These are phyloP conservation scores for Dissoconium aciculare DNA, from an alignment of 2,329 filamentous ascomycete species.

Conservation along the genomic window DNA sequence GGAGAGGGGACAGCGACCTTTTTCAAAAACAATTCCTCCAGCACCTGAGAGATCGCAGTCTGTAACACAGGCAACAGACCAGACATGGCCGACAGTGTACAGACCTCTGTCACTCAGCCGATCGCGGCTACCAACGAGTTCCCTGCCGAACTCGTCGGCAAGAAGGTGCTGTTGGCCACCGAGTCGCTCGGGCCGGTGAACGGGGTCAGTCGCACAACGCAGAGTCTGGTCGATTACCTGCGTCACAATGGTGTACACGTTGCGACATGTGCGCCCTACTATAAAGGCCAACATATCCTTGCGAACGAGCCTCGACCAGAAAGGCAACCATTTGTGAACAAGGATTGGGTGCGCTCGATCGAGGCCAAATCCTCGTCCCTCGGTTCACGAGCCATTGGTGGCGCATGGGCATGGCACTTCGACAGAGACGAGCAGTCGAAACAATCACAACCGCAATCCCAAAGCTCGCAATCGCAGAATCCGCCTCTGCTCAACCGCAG, in stretches of 20 bases:
- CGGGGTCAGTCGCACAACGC: constrained; percentile 55
- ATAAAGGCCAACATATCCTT: constrained; percentile 38
- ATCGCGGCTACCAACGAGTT: constrained; percentile 22
- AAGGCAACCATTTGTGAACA: constrained; percentile 20
- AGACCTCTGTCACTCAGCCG: no score
- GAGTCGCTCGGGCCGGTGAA: constrained; percentile 61
- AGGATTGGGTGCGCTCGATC: constrained; percentile 21
- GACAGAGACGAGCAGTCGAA: constrained; percentile 13
- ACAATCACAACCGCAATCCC: constrained; percentile 9
- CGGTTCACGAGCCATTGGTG: constrained; percentile 22
- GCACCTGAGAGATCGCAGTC: no score
- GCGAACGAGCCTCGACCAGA: constrained; percentile 10
- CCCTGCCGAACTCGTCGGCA: constrained; percentile 38
- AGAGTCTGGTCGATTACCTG: constrained; percentile 54
- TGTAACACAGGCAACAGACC: no score
- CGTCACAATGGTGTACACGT: constrained; percentile 49
- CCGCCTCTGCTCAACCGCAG: constrained; percentile 19
- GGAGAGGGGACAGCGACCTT: no score
- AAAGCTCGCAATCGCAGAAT: constrained; percentile 5
- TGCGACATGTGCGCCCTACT: constrained; percentile 49
- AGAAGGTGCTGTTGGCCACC: constrained; percentile 51
- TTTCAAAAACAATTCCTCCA: no score
- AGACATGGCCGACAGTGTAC: no score
- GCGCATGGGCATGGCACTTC: constrained; percentile 22
- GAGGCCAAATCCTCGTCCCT: constrained; percentile 20